These are phyloP conservation scores for Ogataea salicorniae DNA, from an alignment of 805 yeast genomes.

Conservation along the genomic window DNA sequence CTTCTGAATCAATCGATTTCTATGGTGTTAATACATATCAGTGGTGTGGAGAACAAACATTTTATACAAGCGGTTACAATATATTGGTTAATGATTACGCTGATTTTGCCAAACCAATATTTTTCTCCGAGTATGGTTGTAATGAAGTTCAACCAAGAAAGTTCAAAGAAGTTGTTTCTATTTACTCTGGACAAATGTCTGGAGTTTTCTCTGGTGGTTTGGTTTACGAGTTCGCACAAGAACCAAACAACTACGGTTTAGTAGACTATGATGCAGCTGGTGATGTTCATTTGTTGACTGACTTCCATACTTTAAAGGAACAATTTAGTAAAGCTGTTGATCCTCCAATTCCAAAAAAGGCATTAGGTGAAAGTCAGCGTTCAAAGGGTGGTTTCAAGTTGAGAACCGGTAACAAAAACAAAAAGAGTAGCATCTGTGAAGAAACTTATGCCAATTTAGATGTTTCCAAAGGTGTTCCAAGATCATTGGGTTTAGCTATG, in stretches of 20 bases:
- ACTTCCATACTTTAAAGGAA: constrained; percentile 37
- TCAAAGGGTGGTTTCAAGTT: neutral
- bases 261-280: constrained; percentile 45
- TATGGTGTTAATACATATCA: constrained; percentile 80
- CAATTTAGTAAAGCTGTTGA: constrained; percentile 36
- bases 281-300: constrained; percentile 38
- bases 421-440: constrained; percentile 30
- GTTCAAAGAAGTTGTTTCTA: constrained; percentile 69
- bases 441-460: constrained; percentile 39
- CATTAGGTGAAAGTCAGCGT: constrained; percentile 13
- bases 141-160: constrained; percentile 72
- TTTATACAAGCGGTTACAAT: constrained; percentile 70
- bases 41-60: constrained; percentile 86
- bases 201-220: constrained; percentile 79
- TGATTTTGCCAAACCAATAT: constrained; percentile 68
- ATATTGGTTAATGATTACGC: constrained; percentile 65
- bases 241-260: constrained; percentile 73
- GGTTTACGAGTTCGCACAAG: constrained; percentile 77
- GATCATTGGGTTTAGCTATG: constrained; percentile 36
- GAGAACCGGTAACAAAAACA: neutral
- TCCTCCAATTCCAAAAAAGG: constrained; percentile 22
- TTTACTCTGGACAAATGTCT: constrained; percentile 70
- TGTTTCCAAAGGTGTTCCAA: constrained; percentile 40
- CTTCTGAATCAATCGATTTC: constrained; percentile 62
- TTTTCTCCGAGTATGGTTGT: constrained; percentile 91